Conservation (phyloP, 169 alveolate genomes). For the Perkinsus marinus region DNA sequence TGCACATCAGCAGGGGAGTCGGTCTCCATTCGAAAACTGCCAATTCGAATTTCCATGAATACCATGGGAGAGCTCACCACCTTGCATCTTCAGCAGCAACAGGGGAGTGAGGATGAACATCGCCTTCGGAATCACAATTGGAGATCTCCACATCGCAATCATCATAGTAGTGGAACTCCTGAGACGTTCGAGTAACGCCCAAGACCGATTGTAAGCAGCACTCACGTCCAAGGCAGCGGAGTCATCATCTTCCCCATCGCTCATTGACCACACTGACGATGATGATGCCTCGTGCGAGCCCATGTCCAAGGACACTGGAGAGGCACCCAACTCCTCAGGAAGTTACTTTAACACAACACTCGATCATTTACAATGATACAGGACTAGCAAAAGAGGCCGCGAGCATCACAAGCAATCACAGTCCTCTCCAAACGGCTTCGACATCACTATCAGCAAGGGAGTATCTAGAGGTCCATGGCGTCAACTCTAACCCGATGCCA, state of each 20-base stretch:
- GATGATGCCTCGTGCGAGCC: no score
- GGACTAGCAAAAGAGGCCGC: no score
- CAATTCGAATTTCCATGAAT: background rate
- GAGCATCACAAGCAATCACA: no score
- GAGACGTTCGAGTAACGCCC: background rate
- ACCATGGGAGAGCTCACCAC: background rate
- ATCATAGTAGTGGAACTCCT: background rate
- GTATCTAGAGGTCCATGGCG: no score
- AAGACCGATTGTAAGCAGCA: background rate
- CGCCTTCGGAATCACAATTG: background rate
- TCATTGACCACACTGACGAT: background rate
- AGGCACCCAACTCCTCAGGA: no score
- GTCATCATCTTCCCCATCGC: background rate
- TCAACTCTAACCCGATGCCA: no score
- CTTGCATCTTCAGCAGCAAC: background rate
- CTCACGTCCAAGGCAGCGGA: background rate
- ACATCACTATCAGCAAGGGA: no score
- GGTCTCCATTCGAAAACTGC: background rate
- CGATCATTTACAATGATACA: no score
- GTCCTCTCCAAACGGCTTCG: no score
- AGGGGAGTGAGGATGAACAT: background rate
- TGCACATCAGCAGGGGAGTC: background rate
- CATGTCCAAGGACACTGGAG: no score
- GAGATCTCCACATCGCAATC: background rate
- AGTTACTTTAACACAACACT: no score